These are phyloP conservation scores for Astrothelium subdiscretum DNA, from an alignment of 495 filamentous ascomycete genomes.

Conservation along the genomic window DNA sequence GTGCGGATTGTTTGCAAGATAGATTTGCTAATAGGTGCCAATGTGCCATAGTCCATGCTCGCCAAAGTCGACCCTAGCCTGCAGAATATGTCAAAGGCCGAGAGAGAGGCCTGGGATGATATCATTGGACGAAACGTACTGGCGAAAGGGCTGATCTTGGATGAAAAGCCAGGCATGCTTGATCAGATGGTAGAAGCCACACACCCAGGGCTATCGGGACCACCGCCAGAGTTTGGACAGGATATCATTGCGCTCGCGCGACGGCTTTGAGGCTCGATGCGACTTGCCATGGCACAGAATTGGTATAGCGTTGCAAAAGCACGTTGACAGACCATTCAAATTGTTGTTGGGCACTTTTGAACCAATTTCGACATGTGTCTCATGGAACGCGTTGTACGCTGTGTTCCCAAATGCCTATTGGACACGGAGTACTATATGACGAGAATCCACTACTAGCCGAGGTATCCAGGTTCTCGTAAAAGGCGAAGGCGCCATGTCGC, in stretches of 20 bases:
- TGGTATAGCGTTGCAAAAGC: not conserved
- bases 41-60: not conserved
- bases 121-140: constrained; percentile 3
- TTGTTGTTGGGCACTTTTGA: no score
- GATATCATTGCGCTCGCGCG: constrained; percentile 11
- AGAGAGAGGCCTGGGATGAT: constrained; percentile 8
- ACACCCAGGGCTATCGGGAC: constrained; percentile 10
- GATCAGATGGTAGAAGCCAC: constrained; percentile 14
- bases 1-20: not conserved
- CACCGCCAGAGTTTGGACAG: constrained; percentile 12
- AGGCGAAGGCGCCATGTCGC: no score
- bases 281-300: not conserved
- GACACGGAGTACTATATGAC: no score
- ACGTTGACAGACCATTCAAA: no score
- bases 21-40: not conserved
- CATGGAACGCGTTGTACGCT: no score
- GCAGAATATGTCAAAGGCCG: not conserved
- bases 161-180: constrained; percentile 13
- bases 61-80: constrained; percentile 3
- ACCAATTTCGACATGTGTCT: no score
- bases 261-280: not conserved
- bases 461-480: no score
- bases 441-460: no score
- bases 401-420: no score
- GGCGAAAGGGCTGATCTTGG: constrained; percentile 9